Percentiles rank a stretch among this genome's conserved stretches.
Conservation (phyloP, 345 rosid species). For the Nasturtium officinale region DNA sequence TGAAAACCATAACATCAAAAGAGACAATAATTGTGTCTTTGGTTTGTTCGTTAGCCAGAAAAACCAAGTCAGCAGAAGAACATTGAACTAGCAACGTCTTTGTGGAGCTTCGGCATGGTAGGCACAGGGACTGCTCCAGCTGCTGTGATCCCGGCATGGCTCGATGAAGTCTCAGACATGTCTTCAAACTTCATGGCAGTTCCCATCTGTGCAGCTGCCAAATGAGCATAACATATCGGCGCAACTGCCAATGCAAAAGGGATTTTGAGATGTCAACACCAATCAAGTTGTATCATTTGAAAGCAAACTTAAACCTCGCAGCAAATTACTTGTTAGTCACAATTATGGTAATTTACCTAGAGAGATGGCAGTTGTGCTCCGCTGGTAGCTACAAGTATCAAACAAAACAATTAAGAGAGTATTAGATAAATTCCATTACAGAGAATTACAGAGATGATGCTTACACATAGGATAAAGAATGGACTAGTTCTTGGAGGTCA, state of each 20-base stretch:
- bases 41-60: background rate
- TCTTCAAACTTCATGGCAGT: slow-evolving; percentile 26
- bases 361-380: slow-evolving; percentile 84
- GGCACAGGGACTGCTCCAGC: slow-evolving; percentile 33
- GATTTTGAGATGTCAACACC: background rate
- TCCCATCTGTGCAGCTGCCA: slow-evolving; percentile 38
- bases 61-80: slow-evolving; percentile 51
- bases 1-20: background rate
- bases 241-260: slow-evolving; percentile 24
- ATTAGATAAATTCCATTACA: background rate
- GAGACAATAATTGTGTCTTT: background rate
- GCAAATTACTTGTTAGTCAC: no score
- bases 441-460: slow-evolving; percentile 19
- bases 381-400: slow-evolving; percentile 61
- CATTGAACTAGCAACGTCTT: slow-evolving; percentile 58
- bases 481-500: slow-evolving; percentile 78
- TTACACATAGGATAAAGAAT: slow-evolving; percentile 72
- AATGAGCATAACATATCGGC: slow-evolving; percentile 19
- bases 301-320: background rate
- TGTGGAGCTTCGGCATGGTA: slow-evolving; percentile 54
- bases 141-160: slow-evolving; percentile 11
- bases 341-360: slow-evolving; percentile 48
- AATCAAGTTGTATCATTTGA: background rate
- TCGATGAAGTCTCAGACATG: slow-evolving; percentile 16
- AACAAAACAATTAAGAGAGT: background rate